These are phyloP conservation scores for Moricandia moricandioides DNA, from an alignment of 345 rosid species.

Conservation along the genomic window DNA sequence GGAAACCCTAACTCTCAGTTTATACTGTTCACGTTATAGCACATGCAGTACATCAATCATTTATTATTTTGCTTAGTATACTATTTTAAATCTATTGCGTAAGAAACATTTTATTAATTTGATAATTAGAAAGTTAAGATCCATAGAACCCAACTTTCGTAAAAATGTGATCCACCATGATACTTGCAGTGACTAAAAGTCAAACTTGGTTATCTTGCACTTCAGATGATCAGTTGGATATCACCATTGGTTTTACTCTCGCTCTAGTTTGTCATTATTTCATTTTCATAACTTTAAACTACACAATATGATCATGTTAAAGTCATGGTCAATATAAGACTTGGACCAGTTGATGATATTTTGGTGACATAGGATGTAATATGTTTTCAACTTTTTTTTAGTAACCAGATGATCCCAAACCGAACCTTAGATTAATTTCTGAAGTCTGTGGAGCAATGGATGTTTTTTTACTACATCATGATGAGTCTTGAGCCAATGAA, in stretches of 20 bases:
- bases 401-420: background rate
- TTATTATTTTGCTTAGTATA: background rate
- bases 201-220: conserved; percentile 3
- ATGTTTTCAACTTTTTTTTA: background rate
- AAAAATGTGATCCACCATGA: conserved; percentile 4
- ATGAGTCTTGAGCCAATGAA: background rate
- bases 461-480: background rate
- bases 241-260: background rate
- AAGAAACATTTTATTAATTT: background rate
- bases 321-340: background rate
- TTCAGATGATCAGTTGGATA: background rate
- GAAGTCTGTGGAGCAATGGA: background rate
- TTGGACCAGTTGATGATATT: background rate
- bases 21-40: conserved; percentile 24
- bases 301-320: background rate
- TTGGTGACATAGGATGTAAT: background rate
- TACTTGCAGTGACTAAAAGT: conserved; percentile 3
- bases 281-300: background rate
- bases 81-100: background rate
- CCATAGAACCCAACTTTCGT: conserved; percentile 6
- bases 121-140: background rate
- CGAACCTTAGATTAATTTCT: background rate
- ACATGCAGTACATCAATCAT: conserved; percentile 25
- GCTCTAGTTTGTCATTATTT: background rate
- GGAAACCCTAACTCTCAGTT: conserved; percentile 21